A percentile compares a stretch with the other conserved stretches of the same genome.
These are phyloP conservation scores for Phyllosticta citriasiana DNA, from an alignment of 2,329 filamentous ascomycete species.

Conservation along the genomic window DNA sequence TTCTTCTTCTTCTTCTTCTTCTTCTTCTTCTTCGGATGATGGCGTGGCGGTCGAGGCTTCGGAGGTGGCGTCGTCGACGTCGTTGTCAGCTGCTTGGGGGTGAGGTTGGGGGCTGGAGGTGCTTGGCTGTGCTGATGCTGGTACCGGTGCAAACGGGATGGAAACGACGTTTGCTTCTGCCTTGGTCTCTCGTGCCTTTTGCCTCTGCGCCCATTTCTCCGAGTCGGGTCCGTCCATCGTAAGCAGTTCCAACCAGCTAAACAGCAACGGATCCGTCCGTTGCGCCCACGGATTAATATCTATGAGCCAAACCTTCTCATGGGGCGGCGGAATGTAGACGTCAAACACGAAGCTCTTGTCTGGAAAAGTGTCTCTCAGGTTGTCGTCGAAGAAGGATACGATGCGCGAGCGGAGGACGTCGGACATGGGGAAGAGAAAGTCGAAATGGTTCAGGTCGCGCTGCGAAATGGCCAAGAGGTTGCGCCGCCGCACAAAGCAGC, in stretches of 20 bases:
- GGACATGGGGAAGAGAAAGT: constrained; percentile 63
- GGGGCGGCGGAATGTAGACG: constrained; percentile 71
- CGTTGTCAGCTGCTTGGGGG: neutral
- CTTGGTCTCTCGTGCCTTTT: neutral
- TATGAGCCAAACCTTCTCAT: constrained; percentile 72
- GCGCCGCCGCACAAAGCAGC: constrained; percentile 83
- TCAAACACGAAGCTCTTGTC: constrained; percentile 83
- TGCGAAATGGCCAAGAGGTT: constrained; percentile 76
- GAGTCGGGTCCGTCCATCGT: constrained; percentile 51
- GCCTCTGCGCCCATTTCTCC: constrained; percentile 14
- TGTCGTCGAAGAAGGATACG: constrained; percentile 64
- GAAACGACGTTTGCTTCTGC: neutral
- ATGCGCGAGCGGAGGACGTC: constrained; percentile 59
- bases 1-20: constrained; percentile 31
- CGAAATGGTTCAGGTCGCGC: constrained; percentile 81
- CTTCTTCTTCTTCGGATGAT: constrained; percentile 16
- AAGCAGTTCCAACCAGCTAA: constrained; percentile 81
- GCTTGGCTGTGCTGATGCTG: neutral
- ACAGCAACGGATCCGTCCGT: constrained; percentile 79
- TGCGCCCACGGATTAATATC: constrained; percentile 94
- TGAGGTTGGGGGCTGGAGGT: neutral
- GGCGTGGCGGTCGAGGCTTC: neutral
- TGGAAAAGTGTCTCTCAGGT: constrained; percentile 66
- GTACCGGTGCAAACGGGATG: neutral
- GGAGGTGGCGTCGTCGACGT: neutral